These are phyloP conservation scores for Calonectria crousiana DNA, from an alignment of 2,329 filamentous ascomycete species.

Conservation along the genomic window DNA sequence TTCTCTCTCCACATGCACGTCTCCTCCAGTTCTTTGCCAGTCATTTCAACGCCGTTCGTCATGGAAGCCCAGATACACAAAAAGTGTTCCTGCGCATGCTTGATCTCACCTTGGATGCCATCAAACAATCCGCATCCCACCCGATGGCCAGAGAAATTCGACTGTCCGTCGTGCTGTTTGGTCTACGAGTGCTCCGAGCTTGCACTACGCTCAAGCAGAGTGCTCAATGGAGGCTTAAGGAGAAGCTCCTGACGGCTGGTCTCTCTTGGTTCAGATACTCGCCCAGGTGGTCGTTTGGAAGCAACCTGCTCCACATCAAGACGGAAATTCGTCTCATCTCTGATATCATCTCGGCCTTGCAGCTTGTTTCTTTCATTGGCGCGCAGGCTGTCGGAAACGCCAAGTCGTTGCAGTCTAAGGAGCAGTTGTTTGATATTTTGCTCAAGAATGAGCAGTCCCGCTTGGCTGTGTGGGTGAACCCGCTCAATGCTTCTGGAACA, in stretches of 20 bases:
- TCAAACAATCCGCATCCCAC: constrained; percentile 79
- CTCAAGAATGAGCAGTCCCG: constrained; percentile 88
- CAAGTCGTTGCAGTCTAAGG: constrained; percentile 80
- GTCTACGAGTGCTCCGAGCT: constrained; percentile 80
- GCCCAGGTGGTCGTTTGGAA: constrained; percentile 94
- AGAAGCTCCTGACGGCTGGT: constrained; percentile 87
- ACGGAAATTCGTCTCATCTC: constrained; percentile 87
- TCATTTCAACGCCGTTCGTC: constrained; percentile 93
- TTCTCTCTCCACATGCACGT: constrained; percentile 87
- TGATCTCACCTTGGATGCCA: constrained; percentile 79
- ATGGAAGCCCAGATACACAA: constrained; percentile 86
- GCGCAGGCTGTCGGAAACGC: constrained; percentile 63
- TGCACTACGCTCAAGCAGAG: constrained; percentile 74
- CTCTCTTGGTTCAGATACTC: constrained; percentile 89
- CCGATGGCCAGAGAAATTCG: constrained; percentile 93
- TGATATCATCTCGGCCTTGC: constrained; percentile 78
- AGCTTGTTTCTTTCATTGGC: constrained; percentile 72
- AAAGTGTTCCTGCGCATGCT: constrained; percentile 85
- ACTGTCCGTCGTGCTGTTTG: constrained; percentile 88
- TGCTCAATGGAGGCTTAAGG: constrained; percentile 86
- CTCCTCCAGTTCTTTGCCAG: constrained; percentile 91
- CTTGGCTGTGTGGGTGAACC: constrained; percentile 90
- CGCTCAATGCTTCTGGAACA: constrained; percentile 70
- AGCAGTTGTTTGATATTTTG: constrained; percentile 83
- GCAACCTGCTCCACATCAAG: constrained; percentile 92